Base-by-base conservation (phyloP, 371 early-diverging fungal genomes). In the Mucor sp. region DNA sequence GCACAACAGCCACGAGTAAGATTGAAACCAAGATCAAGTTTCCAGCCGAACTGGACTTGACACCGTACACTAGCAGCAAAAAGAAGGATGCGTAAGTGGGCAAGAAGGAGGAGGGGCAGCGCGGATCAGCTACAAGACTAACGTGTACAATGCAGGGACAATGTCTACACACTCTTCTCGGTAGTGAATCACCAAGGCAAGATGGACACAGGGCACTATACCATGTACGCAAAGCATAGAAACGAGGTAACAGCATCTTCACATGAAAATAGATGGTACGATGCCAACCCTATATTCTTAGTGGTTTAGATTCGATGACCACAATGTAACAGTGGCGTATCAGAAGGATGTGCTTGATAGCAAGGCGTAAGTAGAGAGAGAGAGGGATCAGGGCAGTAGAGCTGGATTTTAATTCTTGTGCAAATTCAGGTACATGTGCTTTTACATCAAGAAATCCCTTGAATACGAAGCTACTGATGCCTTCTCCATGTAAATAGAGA, bases 261-360 rank as follows among this genome's bases (percentile, higher is more conserved):
- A 56, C 23, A 53, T 23, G 6, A 53, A 27, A 47, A 11, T 47
- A 21, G 6, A 47, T 47, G 47, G 21, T 47, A 21, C 47, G 47
- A 47, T 47, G 9, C 11, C 47, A 21, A 47, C 5, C 27, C 37
- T 6, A 62, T 44, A 66, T 4, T 4, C 53, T 14, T 74, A 93
- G 91, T 97, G 98, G 98, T 97, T 93, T 74, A 77, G 81, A 30
- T 93, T 97, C 69, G 97, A 97, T 71, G 98, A 97, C 72, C 91
- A 93, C 65, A 83, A 81, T 43, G 93, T 96, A 8, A 89, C 91
- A 1, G 65, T 85, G 47, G 89, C 91, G 2, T 80, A 82, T 35
- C 88, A 90, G 60, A 85, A 85, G 60, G 94, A 94, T 17, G 95
- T 94, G 7, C 70, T 93, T 68, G 88, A 88, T 21, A 85, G 87